Percentiles rank a stretch among this genome's conserved stretches.
phyloP scores from a whole-genome alignment of 2,329 filamentous ascomycete species.

The Endocalyx cinctus region DNA sequence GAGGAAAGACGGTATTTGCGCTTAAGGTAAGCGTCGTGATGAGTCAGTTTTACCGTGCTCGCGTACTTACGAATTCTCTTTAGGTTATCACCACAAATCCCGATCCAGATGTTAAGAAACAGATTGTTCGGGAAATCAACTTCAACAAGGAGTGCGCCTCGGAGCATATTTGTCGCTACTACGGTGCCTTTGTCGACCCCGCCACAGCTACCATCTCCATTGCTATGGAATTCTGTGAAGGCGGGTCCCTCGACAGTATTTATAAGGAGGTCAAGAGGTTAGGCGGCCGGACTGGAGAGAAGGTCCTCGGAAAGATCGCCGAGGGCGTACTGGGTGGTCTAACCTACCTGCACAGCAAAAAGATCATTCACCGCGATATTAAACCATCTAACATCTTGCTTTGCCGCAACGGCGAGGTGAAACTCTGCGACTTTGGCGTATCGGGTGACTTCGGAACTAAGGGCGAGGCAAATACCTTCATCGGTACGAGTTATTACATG shows the following conservation, averaged over 20 bases:
- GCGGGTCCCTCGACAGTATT: slow-evolving; percentile 90
- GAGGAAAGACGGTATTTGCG: slow-evolving; percentile 91
- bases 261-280: slow-evolving; percentile 97
- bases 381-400: slow-evolving; percentile 97
- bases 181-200: slow-evolving; percentile 93
- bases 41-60: slow-evolving; percentile 9
- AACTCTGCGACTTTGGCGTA: slow-evolving; percentile 97
- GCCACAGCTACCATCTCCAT: slow-evolving; percentile 97
- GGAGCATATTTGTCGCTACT: slow-evolving; percentile 95
- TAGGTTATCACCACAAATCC: slow-evolving; percentile 98
- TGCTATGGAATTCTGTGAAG: slow-evolving; percentile 98
- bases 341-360: slow-evolving; percentile 90
- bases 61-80: slow-evolving; percentile 2
- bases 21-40: slow-evolving; percentile 66
- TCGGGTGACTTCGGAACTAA: slow-evolving; percentile 98
- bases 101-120: slow-evolving; percentile 96
- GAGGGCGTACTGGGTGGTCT: slow-evolving; percentile 91
- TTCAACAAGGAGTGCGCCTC: slow-evolving; percentile 98
- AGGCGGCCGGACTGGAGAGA: slow-evolving; percentile 91
- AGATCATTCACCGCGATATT: slow-evolving; percentile 98
- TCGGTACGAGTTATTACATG: slow-evolving; percentile 99
- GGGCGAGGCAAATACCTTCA: slow-evolving; percentile 97
- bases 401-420: slow-evolving; percentile 87
- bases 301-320: slow-evolving; percentile 93
- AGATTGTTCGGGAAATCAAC: slow-evolving; percentile 90